Conservation (phyloP, 2,329 filamentous ascomycete genomes). For the Diplodia sapinea region DNA sequence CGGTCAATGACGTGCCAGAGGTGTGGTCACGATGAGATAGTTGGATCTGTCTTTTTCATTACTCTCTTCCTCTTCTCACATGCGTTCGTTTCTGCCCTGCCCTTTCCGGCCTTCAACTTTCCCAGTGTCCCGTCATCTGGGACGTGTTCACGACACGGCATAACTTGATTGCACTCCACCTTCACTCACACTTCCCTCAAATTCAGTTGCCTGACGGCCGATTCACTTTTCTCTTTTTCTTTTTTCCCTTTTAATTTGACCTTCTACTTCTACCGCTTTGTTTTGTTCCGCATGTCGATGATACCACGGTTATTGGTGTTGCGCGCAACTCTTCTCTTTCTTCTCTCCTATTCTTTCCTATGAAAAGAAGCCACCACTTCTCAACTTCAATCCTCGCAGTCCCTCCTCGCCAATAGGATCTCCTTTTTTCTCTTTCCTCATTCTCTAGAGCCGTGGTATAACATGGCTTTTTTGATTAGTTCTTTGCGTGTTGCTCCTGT, state of each 20-base stretch:
- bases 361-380: neutral
- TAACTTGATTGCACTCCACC: neutral
- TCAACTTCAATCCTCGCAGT: neutral
- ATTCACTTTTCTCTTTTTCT: neutral
- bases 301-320: conserved; percentile 30
- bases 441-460: conserved; percentile 2
- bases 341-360: neutral
- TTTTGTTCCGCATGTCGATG: conserved; percentile 28
- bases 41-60: conserved; percentile 18
- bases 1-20: neutral
- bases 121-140: neutral
- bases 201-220: conserved; percentile 4
- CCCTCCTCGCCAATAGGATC: neutral
- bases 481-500: neutral
- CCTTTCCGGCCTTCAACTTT: neutral
- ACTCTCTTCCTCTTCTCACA: conserved; percentile 19
- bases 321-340: conserved; percentile 1
- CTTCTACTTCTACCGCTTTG: neutral
- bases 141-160: neutral
- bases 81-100: conserved; percentile 7
- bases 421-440: neutral
- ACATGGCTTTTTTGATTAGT: neutral
- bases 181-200: conserved; percentile 1
- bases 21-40: neutral
- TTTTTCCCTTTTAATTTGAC: conserved; percentile 10